Base-by-base conservation (phyloP, 305 asterid genomes). In the Salvia sclarea region DNA sequence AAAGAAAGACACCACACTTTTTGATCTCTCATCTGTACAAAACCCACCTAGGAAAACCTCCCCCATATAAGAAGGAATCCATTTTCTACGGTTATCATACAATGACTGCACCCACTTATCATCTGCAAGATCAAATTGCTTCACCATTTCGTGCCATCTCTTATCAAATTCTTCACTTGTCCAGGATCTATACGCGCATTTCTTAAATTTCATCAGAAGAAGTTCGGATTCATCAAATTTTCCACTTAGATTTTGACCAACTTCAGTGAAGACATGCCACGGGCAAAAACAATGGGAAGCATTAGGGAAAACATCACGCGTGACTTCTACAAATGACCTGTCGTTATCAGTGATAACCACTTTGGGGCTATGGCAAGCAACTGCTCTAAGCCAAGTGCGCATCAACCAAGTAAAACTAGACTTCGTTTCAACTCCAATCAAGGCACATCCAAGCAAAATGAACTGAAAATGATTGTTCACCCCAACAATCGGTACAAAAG, bases 381-480 rank as follows among this genome's bases (percentile, higher is more conserved):
- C 79, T 50, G 85, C 79, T 78, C 81, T 80, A 69, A 83, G 82
- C 88, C 88, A 80, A 17, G 84, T 76, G 70, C 71, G 76, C 82
- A 83, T 72, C 69, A 83, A 71, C 85, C 88, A 83, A 24, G 61
- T 35, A 63, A 67, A 76, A 61, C 79, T 65, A 16, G 81, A 74
- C 40, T 33, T 56, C 1, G 78, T 67, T 43, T 78, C 84, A 49
- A 78, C 82, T 59, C 83, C 80, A 64, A 83, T 63, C 59, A 83
- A 74, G 55, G 77, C 85, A 57, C 88, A 78, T 14, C 85, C 88
- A 61, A 83, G 81, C 75, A 83, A 80, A 67, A 80, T 25, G 67
- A 68, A 80, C 9, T 83, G 85, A 75, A 69, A 76, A 68, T 83
- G 82, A 69, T 78, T 67, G 71, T 80, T 80, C 58, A 83, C 88